Evolutionary conservation across 148 eudicot species (phyloP), one percentile per base, ranked within the genome.

Genomic region (Fagopyrum homotropicum): DNA sequence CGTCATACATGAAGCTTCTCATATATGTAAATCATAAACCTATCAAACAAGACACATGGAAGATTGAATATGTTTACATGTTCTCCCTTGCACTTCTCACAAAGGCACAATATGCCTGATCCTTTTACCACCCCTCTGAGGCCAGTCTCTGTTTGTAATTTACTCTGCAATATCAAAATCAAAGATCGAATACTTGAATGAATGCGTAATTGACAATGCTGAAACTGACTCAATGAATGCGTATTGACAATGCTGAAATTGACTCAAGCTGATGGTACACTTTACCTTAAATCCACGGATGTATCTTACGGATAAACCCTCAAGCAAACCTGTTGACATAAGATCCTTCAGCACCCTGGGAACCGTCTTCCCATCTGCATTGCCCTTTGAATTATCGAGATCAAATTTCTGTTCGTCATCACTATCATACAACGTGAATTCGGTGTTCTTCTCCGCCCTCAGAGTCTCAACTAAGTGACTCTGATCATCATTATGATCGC

Each of bases 281-380:
- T 60, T 51, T 72, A 89, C 98, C 96, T 86, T 90, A 17, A 63
- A 2, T 4, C 91, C 87, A 8, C 88, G 91, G 19, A 86, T 44
- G 51, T 93, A 93, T 47, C 49, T 73, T 40, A 93, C 98, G 50
- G 72, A 43, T 45, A 87, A 47, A 9, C 93, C 96, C 80, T 93
- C 98, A 30, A 93, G 85, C 70, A 93, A 75, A 64, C 91, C 91
- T 0, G 91, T 85, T 16, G 81, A 85, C 17, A 88, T 76, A 69
- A 88, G 85, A 51, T 88, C 89, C 82, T 74, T 88, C 35, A 88
- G 77, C 79, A 54, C 85, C 4, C 44, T 64, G 0, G 88, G 91
- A 45, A 45, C 14, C 82, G 49, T 80, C 45, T 82, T 79, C 49
- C 77, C 26, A 69, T 2, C 78, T 44, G 80, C 43, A 75, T 79